Evolutionary conservation across 192 early-diverging fungal genomes (phyloP), one percentile per base, ranked within the genome.

Genomic region (Thoreauomyces humboldtii): DNA sequence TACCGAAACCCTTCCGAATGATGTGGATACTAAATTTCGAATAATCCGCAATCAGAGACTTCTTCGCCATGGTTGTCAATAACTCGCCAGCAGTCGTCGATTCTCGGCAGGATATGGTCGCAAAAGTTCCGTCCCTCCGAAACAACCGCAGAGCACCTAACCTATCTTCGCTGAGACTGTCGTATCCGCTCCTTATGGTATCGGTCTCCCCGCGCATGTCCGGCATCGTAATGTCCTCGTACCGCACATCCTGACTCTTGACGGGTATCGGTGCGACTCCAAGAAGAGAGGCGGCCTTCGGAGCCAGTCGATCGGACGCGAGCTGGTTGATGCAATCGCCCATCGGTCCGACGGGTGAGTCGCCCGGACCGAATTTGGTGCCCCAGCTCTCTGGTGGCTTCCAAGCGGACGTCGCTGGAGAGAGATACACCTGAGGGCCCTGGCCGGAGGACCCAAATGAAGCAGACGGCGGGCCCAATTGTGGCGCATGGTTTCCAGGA

Each of bases 31-130:
- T 67, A 57, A 59, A 71, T 29, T 59, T 62, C 22, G 81, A 83
- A 28, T 83, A 80, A 61, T 95, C 91, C 11, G 76, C 73, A 35
- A 93, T 83, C 59, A 92, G 89, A 60, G 90, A 92, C 68, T 95
- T 95, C 69, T 86, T 89, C 15, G 87, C 81, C 6, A 91, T 76
- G 56, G 85, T 85, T 27, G 82, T 74, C 60, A 89, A 80, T 33
- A 95, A 70, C 42, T 93, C 91, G n/a, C 77, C 78, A 2, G 90
- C 85, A 0, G 89, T 86, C 6, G 89, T 86, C 25, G 77, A 80
- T 24, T 90, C 72, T 5, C 77, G 79, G 34, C 85, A 87, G 52
- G 83, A 83, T 28, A 95, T 83, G 0, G 90, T 92, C 15, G 86
- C 86, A 66, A 90, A 94, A 0, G 92, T 92, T 31, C 80, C 79